phyloP scores from a whole-genome alignment of 768 basidiomycete species.

The Pulveroboletus sp. region DNA sequence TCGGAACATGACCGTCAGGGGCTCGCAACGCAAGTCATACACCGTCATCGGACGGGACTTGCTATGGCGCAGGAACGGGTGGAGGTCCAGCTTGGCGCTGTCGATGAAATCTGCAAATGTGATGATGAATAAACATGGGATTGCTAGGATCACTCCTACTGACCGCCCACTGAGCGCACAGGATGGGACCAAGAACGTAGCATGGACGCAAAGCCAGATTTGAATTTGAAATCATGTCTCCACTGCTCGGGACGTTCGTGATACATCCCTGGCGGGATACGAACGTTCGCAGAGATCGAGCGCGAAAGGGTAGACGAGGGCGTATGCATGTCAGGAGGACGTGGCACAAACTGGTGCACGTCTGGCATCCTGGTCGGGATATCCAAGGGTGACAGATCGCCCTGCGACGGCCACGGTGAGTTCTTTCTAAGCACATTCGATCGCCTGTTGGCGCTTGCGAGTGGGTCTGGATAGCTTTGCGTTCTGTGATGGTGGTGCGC shows the following conservation, averaged over 20 bases:
- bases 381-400: constrained; percentile 21
- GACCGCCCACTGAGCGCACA: constrained; percentile 14
- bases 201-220: constrained; percentile 27
- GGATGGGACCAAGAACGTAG: constrained; percentile 22
- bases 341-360: constrained; percentile 11
- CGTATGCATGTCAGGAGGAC: constrained; percentile 19
- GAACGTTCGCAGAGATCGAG: constrained; percentile 11
- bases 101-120: constrained; percentile 16
- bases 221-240: constrained; percentile 32
- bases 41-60: constrained; percentile 35
- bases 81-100: constrained; percentile 25
- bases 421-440: constrained; percentile 2
- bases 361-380: constrained; percentile 17
- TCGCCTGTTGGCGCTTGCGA: constrained; percentile 1
- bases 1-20: constrained; percentile 40
- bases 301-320: constrained; percentile 24
- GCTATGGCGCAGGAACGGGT: constrained; percentile 22
- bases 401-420: constrained; percentile 14
- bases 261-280: constrained; percentile 7
- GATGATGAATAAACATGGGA: not conserved
- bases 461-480: constrained; percentile 1
- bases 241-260: constrained; percentile 26
- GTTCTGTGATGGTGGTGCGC: constrained; percentile 1
- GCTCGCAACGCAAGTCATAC: constrained; percentile 47
- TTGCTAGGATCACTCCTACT: constrained; percentile 2